Conservation (phyloP, 805 yeast species). For the Tanozyma kutaoensis region DNA sequence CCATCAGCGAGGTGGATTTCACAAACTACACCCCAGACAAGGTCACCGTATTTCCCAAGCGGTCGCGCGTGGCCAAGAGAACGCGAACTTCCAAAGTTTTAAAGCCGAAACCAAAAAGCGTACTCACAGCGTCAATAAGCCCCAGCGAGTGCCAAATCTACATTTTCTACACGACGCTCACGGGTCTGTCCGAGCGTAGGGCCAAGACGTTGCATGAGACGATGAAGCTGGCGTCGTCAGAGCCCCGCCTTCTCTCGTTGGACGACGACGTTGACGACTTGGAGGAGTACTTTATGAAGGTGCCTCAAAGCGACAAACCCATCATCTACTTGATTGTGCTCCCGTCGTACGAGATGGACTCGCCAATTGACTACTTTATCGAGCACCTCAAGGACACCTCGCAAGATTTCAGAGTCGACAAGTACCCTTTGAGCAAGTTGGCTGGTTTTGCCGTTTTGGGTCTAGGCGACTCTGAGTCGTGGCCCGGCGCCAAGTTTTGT, state of each 20-base stretch:
- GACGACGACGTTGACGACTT: constrained; percentile 76
- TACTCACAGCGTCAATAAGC: too few species aligned
- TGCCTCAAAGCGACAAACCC: constrained; percentile 32
- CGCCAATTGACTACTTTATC: constrained; percentile 79
- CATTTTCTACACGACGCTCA: constrained; percentile 73
- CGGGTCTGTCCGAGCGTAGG: constrained; percentile 67
- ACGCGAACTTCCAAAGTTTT: too few species aligned
- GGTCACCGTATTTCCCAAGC: constrained; percentile 6
- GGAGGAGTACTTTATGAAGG: constrained; percentile 65
- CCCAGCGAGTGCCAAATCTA: constrained; percentile 42
- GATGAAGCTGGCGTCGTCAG: constrained; percentile 14
- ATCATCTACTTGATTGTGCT: constrained; percentile 58
- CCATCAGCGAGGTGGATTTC: constrained; percentile 28
- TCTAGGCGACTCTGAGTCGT: constrained; percentile 75
- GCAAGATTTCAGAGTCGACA: constrained; percentile 77
- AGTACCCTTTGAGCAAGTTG: constrained; percentile 55
- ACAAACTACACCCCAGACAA: constrained; percentile 16
- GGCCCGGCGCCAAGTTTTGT: constrained; percentile 68
- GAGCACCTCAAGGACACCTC: constrained; percentile 71
- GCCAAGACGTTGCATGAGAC: constrained; percentile 37
- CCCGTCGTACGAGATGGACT: constrained; percentile 88
- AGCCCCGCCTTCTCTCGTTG: constrained; percentile 47
- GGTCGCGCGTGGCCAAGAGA: constrained; percentile 1
- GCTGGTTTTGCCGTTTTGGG: constrained; percentile 82
- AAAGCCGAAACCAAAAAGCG: too few species aligned